Evolutionary conservation across 208 protist genomes (phyloP).

Genomic region (Trypanosoma lewisi): DNA sequence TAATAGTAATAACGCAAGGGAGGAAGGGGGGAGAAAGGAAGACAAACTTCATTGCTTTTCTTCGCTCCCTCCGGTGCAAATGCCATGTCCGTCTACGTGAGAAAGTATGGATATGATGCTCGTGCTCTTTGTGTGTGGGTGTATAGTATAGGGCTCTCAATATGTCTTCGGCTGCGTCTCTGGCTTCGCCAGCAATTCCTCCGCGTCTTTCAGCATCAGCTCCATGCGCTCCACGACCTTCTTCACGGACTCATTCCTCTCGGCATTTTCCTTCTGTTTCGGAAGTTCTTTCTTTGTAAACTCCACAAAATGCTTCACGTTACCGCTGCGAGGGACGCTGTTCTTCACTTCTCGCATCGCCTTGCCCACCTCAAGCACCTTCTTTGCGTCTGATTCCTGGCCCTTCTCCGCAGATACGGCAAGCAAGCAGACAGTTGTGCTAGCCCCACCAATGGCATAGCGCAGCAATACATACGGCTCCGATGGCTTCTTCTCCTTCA

Average conservation of each 20-base stretch:
- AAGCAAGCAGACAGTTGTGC: conserved; percentile 36
- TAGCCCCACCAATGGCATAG: conserved; percentile 70
- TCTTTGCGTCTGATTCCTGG: conserved; percentile 15
- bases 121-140: too few species aligned
- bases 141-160: conserved; percentile 13
- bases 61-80: not conserved
- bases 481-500: conserved; percentile 50
- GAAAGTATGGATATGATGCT: not conserved
- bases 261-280: conserved; percentile 41
- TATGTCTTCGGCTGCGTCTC: conserved; percentile 48
- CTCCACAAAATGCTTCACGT: conserved; percentile 75
- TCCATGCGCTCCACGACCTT: conserved; percentile 47
- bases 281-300: conserved; percentile 64
- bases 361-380: conserved; percentile 31
- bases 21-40: too few species aligned
- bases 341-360: conserved; percentile 54
- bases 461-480: conserved; percentile 53
- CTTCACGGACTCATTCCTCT: conserved; percentile 34
- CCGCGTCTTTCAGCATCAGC: conserved; percentile 77
- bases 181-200: conserved; percentile 46
- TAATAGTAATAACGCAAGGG: too few species aligned
- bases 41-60: conserved; percentile 9
- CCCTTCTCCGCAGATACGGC: conserved; percentile 38
- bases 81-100: not conserved
- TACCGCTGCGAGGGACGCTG: conserved; percentile 68